These are phyloP conservation scores for Oryza brachyantha DNA, from an alignment of 176 grass and related monocot species.

Conservation along the genomic window DNA sequence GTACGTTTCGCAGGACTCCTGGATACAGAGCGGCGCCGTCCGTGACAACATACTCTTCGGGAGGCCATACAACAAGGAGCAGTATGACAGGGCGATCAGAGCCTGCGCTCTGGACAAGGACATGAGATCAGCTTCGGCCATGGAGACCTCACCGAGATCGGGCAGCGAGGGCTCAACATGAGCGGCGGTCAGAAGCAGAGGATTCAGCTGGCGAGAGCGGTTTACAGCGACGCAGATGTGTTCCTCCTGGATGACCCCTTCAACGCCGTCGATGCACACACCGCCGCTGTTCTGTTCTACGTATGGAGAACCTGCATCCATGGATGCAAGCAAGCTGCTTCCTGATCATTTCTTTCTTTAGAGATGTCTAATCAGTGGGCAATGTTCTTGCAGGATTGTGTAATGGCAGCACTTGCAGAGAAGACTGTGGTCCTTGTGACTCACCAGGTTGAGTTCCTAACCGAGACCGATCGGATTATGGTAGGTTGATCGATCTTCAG, in stretches of 20 bases:
- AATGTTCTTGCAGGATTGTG: constrained; percentile 74
- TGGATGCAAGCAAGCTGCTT: not conserved
- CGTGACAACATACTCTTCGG: constrained; percentile 93
- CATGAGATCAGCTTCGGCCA: constrained; percentile 71
- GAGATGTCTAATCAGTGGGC: constrained; percentile 2
- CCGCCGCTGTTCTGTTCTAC: constrained; percentile 77
- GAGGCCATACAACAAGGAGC: constrained; percentile 56
- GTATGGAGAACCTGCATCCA: constrained; percentile 41
- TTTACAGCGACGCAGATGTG: constrained; percentile 77
- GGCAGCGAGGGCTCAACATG: constrained; percentile 97
- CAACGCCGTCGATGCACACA: constrained; percentile 90
- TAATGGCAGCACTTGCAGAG: constrained; percentile 75
- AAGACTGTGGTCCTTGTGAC: constrained; percentile 94
- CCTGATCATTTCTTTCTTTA: no score
- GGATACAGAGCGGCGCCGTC: constrained; percentile 91
- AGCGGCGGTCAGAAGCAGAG: constrained; percentile 97
- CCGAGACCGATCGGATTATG: constrained; percentile 66
- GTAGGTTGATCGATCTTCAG: constrained; percentile 41
- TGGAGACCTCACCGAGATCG: constrained; percentile 87
- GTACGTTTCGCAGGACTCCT: constrained; percentile 87
- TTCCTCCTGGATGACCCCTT: constrained; percentile 94
- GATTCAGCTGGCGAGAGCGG: constrained; percentile 92
- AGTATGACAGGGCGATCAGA: constrained; percentile 64
- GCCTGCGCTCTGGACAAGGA: constrained; percentile 87
- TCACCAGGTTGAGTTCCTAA: constrained; percentile 88